Percentiles rank a stretch among this genome's conserved stretches.
These are phyloP conservation scores for Thinopyrum obtusiflorum DNA, from an alignment of 202 grass and related monocot species.

Conservation along the genomic window DNA sequence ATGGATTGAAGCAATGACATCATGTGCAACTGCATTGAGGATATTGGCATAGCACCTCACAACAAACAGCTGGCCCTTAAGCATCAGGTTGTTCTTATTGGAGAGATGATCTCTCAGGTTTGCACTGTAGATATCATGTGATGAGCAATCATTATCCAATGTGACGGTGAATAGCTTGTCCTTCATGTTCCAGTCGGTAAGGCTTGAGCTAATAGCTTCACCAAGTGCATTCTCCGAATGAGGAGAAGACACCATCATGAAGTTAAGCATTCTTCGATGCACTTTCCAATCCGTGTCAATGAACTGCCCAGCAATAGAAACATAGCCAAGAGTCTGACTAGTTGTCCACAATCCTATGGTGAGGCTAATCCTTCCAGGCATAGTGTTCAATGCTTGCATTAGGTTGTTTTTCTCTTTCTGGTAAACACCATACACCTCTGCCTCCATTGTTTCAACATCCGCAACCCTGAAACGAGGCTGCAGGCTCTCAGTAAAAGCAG, in stretches of 20 bases:
- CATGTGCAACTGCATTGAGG: conserved; percentile 74
- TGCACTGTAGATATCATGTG: conserved; percentile 98
- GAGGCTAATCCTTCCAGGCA: conserved; percentile 83
- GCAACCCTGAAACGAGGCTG: conserved; percentile 75
- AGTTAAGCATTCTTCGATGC: conserved; percentile 85
- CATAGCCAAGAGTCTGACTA: conserved; percentile 89
- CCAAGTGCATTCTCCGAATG: conserved; percentile 96
- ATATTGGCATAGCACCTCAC: conserved; percentile 97
- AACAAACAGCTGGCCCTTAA: conserved; percentile 92
- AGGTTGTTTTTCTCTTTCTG: conserved; percentile 77
- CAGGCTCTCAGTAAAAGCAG: conserved; percentile 66
- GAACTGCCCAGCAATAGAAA: conserved; percentile 75
- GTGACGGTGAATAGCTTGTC: conserved; percentile 92
- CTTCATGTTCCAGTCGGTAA: conserved; percentile 88
- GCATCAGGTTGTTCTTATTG: conserved; percentile 84
- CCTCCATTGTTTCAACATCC: conserved; percentile 68
- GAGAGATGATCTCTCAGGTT: conserved; percentile 86
- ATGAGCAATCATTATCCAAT: conserved; percentile 89
- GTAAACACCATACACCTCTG: conserved; percentile 71
- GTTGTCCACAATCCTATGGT: conserved; percentile 90
- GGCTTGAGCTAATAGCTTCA: conserved; percentile 70
- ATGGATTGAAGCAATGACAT: conserved; percentile 91
- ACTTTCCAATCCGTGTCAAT: conserved; percentile 76
- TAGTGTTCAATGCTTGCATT: conserved; percentile 47
- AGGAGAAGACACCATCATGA: conserved; percentile 98